Evolutionary conservation across 352 stramenopile species (phyloP).

Genomic region (Globisporangium parvum): DNA sequence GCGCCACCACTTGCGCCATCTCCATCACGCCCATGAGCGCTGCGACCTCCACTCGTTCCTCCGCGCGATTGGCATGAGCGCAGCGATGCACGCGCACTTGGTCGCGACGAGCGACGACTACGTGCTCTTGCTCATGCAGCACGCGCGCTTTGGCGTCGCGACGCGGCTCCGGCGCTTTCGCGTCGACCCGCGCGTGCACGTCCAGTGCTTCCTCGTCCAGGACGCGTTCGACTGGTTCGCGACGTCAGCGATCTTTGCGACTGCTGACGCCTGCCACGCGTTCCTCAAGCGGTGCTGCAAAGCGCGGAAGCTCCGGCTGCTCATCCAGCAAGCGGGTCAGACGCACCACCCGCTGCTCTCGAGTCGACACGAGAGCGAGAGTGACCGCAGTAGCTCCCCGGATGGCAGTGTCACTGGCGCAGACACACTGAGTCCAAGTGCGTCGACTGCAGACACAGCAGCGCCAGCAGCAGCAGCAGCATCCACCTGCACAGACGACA

Average conservation of each 20-base stretch:
- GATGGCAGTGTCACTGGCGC: background rate
- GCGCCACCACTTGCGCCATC: conserved; percentile 5
- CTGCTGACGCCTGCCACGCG: conserved; percentile 25
- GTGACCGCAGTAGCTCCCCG: background rate
- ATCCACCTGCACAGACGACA: no score
- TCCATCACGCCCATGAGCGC: conserved; percentile 6
- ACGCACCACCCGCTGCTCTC: conserved; percentile 49
- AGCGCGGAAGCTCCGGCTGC: conserved; percentile 53
- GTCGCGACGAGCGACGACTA: conserved; percentile 65
- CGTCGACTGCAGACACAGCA: background rate
- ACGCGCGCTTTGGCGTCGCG: conserved; percentile 36
- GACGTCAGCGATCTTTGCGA: conserved; percentile 36
- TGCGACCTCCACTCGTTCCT: conserved; percentile 32
- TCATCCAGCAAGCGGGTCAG: conserved; percentile 48
- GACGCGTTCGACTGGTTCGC: conserved; percentile 68
- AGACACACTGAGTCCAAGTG: background rate
- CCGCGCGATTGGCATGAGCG: conserved; percentile 39
- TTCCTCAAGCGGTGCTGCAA: conserved; percentile 77
- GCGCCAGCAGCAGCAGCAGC: background rate
- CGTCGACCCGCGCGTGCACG: conserved; percentile 61
- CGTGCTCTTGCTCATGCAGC: conserved; percentile 63
- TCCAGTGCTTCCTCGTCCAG: conserved; percentile 67
- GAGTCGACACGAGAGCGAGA: conserved; percentile 8
- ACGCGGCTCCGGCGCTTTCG: conserved; percentile 55
- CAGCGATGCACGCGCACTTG: conserved; percentile 36